These are phyloP conservation scores for Didymosphaeria variabile DNA, from an alignment of 2,329 filamentous ascomycete species.

Conservation along the genomic window DNA sequence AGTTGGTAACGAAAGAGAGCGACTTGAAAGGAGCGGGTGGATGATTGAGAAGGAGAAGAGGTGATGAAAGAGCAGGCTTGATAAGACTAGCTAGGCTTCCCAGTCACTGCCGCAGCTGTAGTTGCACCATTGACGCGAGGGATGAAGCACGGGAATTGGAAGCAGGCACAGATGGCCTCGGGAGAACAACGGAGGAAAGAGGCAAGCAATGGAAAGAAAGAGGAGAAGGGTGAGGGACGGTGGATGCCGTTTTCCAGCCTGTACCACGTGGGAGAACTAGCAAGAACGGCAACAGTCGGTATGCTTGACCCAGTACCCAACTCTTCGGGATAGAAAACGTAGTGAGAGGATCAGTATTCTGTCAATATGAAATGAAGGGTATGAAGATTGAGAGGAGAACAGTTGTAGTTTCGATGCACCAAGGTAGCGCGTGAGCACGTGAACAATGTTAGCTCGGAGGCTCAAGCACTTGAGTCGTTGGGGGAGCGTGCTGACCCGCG, in stretches of 20 bases:
- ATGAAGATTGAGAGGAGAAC: neutral
- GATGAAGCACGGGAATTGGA: constrained; percentile 13
- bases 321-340: constrained; percentile 62
- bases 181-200: constrained; percentile 37
- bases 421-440: constrained; percentile 57
- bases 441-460: constrained; percentile 74
- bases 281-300: constrained; percentile 54
- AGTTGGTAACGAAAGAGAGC: constrained; percentile 32
- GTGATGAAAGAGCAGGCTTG: constrained; percentile 36
- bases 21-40: constrained; percentile 49
- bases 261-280: constrained; percentile 41
- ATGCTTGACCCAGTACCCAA: constrained; percentile 63
- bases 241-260: constrained; percentile 38
- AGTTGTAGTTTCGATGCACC: neutral
- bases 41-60: constrained; percentile 43
- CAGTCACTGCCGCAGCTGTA: constrained; percentile 35
- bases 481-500: no score
- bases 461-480: constrained; percentile 59
- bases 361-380: neutral
- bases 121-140: constrained; percentile 29
- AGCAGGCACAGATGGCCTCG: constrained; percentile 23
- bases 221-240: constrained; percentile 35
- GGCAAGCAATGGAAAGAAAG: constrained; percentile 30
- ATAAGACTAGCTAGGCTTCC: constrained; percentile 34
- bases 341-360: constrained; percentile 74